phyloP scores from a whole-genome alignment of 1,284 basidiomycete species.

The Tranzscheliella williamsii region DNA sequence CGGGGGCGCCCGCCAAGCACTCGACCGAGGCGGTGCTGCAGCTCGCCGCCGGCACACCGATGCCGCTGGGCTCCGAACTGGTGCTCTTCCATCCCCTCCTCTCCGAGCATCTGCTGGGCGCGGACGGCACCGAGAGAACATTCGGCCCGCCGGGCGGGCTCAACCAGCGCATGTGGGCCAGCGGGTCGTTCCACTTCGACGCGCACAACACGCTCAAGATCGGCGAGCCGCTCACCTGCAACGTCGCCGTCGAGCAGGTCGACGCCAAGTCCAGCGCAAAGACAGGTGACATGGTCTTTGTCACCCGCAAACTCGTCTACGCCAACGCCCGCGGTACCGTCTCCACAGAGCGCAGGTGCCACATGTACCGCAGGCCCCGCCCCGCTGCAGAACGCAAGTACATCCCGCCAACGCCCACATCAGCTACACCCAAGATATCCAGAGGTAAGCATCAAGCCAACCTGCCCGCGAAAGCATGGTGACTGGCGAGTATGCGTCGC shows the following conservation, averaged over 20 bases:
- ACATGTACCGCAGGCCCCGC: constrained; percentile 25
- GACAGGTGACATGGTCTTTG: constrained; percentile 34
- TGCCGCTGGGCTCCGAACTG: constrained; percentile 25
- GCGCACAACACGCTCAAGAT: constrained; percentile 7
- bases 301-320: constrained; percentile 22
- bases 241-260: constrained; percentile 17
- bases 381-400: constrained; percentile 17
- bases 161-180: constrained; percentile 39
- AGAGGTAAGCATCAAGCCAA: constrained; percentile 26
- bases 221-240: constrained; percentile 13
- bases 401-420: constrained; percentile 2
- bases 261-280: constrained; percentile 23
- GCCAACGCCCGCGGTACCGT: constrained; percentile 4
- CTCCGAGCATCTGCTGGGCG: constrained; percentile 11
- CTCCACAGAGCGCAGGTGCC: constrained; percentile 21
- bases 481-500: no score
- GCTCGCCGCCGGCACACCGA: background rate
- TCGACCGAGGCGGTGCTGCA: constrained; percentile 10
- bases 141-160: constrained; percentile 32
- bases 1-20: constrained; percentile 4
- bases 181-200: constrained; percentile 33
- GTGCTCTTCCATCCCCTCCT: constrained; percentile 34
- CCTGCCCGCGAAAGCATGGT: no score
- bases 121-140: constrained; percentile 22
- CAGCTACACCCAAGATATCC: constrained; percentile 1